These are phyloP conservation scores for Fonsecaea pedrosoi DNA, from an alignment of 2,329 filamentous ascomycete genomes.

Conservation along the genomic window DNA sequence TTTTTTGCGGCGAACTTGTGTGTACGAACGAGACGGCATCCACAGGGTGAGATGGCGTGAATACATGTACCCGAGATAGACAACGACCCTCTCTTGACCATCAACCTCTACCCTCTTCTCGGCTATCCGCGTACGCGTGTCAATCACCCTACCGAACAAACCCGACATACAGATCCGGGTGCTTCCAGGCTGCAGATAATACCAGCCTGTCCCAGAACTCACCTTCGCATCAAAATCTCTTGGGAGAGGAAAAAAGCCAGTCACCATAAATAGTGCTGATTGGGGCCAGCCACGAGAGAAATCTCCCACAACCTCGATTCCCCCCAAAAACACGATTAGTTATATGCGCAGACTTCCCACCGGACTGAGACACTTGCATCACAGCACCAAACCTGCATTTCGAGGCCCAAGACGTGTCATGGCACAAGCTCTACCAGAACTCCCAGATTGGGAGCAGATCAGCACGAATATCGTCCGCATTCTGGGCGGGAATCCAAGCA, in stretches of 20 bases:
- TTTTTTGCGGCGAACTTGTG: not conserved
- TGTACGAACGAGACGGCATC: not conserved
- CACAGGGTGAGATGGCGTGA: not conserved
- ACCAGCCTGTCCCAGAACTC: no score
- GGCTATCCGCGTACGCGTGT: not conserved
- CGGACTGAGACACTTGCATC: not conserved
- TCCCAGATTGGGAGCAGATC: constrained; percentile 78
- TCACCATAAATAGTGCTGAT: no score
- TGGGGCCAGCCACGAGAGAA: not conserved
- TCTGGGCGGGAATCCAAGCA: constrained; percentile 87
- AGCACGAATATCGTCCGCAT: constrained; percentile 81
- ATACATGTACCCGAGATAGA: not conserved
- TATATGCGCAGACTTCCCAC: constrained; percentile 3
- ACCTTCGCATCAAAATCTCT: no score
- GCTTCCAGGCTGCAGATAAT: no score
- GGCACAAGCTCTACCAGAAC: constrained; percentile 65
- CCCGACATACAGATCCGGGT: no score
- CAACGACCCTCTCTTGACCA: not conserved
- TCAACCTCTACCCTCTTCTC: not conserved
- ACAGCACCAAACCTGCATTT: constrained; percentile 5
- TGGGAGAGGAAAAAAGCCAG: no score
- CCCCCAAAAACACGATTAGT: not conserved
- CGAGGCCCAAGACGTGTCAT: constrained; percentile 50
- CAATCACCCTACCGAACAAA: not conserved
- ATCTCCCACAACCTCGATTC: not conserved